Evolutionary conservation across 805 yeast genomes (phyloP), one percentile per base, ranked within the genome.

Genomic region (Scheffersomyces coipomensis): DNA sequence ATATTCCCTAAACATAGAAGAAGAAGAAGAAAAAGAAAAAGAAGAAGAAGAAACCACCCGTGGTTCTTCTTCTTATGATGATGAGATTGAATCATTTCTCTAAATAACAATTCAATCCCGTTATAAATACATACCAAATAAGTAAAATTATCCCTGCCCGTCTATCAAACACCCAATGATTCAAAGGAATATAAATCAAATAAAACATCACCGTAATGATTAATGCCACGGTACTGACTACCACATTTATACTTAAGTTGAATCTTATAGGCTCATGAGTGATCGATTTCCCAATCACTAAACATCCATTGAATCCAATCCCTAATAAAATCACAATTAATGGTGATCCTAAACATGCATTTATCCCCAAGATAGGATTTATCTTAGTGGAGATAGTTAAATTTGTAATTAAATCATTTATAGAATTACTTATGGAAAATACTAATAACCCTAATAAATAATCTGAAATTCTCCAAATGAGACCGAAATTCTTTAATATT

Each of bases 331-430:
- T 67, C 31, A 73, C 62, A 11, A 77, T 49, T 11, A 77, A 54
- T 0, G 81, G 80, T 1, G 82, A 72, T 1, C 83, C 82, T 40
- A 76, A 62, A 46, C 81, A 76, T 1, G 82, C 70, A 46, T 72
- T 73, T 7, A 77, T 53, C 0, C 81, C 81, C 12, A 64, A 49
- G 6, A 58, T 45, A 2, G 71, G 65, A 33, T 58, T 51, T 12
- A 60, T 45, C 9, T 68, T 68, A 7, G 68, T 48, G 6, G 78
- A 68, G 11, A 77, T 54, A 7, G 80, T 71, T 2, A 66, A 49
- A 44, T 77, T 75, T n/a, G 79, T 70, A 22, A 76, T 63, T 26
- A 76, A 53, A 46, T 77, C 82, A 19, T 78, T 79, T 24, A 75
- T 56, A 4, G 79, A 75, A 44, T 76, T 77, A 24, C 77, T 74